Conservation (phyloP, 2,329 filamentous ascomycete genomes). For the Tolypocladium tropicale region DNA sequence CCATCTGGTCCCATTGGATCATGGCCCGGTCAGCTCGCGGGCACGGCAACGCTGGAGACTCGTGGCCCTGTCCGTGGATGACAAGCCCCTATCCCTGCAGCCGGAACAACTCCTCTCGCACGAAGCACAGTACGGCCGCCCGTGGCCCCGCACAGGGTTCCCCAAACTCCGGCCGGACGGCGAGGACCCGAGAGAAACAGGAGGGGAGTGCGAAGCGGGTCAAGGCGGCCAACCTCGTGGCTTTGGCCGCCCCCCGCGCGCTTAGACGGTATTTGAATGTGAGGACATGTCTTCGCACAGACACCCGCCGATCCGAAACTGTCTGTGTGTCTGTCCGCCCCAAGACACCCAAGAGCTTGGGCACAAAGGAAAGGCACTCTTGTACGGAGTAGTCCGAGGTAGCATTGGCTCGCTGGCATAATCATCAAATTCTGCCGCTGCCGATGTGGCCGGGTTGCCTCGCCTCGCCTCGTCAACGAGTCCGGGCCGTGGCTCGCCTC, state of each 20-base stretch:
- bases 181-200: neutral
- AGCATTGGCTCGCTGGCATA: neutral
- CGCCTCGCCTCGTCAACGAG: neutral
- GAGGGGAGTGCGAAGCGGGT: neutral
- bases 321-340: neutral
- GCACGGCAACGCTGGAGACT: neutral
- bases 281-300: neutral
- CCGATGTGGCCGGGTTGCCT: neutral
- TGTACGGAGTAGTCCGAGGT: too few species aligned
- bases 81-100: neutral
- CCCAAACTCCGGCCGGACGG: neutral
- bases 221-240: neutral
- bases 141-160: neutral
- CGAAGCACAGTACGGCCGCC: neutral
- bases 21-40: neutral
- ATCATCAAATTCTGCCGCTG: neutral
- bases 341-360: neutral
- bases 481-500: neutral
- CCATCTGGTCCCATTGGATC: neutral
- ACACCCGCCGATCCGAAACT: neutral
- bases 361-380: neutral
- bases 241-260: neutral
- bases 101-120: neutral
- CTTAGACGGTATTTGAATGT: neutral
- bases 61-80: neutral